Evolutionary conservation across 495 filamentous ascomycete species (phyloP).

Genomic region (Podospora sp.): DNA sequence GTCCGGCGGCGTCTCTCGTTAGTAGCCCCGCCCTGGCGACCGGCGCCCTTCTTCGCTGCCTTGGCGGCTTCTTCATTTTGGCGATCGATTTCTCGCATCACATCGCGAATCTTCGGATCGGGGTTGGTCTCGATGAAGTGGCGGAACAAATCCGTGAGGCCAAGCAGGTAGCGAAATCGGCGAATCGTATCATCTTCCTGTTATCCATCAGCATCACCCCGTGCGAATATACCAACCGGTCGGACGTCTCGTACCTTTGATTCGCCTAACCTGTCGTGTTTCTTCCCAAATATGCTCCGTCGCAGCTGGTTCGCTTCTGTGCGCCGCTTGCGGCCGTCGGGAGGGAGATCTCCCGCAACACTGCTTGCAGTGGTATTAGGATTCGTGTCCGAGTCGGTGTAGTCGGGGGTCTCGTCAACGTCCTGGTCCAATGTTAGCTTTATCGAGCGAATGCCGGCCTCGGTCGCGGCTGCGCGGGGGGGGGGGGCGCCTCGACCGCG

Average conservation of each 20-base stretch:
- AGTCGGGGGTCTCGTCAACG: constrained; percentile 80
- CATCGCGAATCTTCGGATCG: constrained; percentile 84
- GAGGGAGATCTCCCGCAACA: constrained; percentile 68
- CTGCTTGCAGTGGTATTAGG: constrained; percentile 91
- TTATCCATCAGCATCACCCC: constrained; percentile 10
- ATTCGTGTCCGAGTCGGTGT: constrained; percentile 89
- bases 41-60: constrained; percentile 65
- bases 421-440: constrained; percentile 51
- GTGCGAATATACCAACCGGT: neutral
- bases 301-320: constrained; percentile 84
- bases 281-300: constrained; percentile 89
- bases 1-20: constrained; percentile 81
- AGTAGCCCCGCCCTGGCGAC: constrained; percentile 82
- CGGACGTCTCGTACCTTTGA: constrained; percentile 69
- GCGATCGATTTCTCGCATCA: constrained; percentile 89
- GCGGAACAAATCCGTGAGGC: constrained; percentile 94
- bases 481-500: neutral
- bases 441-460: neutral
- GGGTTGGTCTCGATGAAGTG: constrained; percentile 99
- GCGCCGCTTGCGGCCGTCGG: constrained; percentile 81
- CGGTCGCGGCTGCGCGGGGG: neutral
- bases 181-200: constrained; percentile 95
- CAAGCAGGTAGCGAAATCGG: constrained; percentile 92
- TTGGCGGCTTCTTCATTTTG: constrained; percentile 79
- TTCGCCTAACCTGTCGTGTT: constrained; percentile 85